phyloP scores from a whole-genome alignment of 768 basidiomycete species.

The Tylopilus rubrobrunneus region DNA sequence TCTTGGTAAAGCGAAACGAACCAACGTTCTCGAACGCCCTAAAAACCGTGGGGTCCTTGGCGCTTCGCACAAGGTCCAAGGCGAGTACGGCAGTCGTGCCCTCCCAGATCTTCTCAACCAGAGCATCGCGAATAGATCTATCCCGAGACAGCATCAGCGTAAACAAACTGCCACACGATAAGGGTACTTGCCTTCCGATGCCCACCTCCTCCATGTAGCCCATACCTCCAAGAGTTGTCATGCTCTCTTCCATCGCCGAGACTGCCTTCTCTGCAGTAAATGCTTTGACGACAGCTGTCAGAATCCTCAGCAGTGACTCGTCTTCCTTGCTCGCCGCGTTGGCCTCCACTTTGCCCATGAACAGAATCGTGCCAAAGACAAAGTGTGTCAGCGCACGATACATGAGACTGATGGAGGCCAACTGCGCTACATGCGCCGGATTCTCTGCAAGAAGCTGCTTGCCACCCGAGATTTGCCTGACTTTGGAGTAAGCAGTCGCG shows the following conservation, averaged over 20 bases:
- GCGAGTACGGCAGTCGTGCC: conserved; percentile 68
- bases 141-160: background rate
- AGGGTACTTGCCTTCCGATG: conserved; percentile 46
- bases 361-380: conserved; percentile 50
- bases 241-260: conserved; percentile 66
- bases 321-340: conserved; percentile 48
- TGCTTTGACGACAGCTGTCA: conserved; percentile 69
- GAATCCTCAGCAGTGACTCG: conserved; percentile 48
- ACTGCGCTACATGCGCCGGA: conserved; percentile 59
- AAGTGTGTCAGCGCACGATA: conserved; percentile 68
- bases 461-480: conserved; percentile 53
- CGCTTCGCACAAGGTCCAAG: conserved; percentile 59
- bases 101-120: conserved; percentile 85
- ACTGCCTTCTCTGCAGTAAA: conserved; percentile 64
- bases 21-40: conserved; percentile 49
- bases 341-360: conserved; percentile 64
- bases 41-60: conserved; percentile 41
- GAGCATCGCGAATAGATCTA: conserved; percentile 58
- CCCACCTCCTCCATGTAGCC: conserved; percentile 85
- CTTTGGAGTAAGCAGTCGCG: conserved; percentile 59
- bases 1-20: conserved; percentile 1
- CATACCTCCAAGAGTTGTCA: conserved; percentile 69
- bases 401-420: conserved; percentile 55
- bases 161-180: background rate
- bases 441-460: conserved; percentile 48